These are phyloP conservation scores for Penicillium macrosclerotiorum DNA, from an alignment of 495 filamentous ascomycete species.

Conservation along the genomic window DNA sequence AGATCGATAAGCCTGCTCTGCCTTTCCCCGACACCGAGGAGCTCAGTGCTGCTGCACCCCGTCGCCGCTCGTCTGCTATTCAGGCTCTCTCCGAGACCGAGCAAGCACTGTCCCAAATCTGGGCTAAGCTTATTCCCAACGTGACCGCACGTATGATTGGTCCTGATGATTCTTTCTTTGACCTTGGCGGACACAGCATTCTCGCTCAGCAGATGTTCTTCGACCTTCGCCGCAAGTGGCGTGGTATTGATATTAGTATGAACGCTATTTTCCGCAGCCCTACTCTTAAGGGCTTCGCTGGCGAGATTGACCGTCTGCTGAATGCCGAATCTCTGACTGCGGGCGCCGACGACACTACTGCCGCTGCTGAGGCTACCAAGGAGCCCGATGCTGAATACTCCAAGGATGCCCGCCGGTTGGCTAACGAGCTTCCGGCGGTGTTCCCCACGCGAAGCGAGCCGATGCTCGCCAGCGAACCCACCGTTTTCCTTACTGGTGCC, in stretches of 20 bases:
- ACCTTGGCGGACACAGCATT: conserved; percentile 84
- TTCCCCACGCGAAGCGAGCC: conserved; percentile 28
- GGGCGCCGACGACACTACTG: conserved; percentile 27
- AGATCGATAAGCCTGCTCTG: conserved; percentile 85
- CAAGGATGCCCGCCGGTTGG: conserved; percentile 61
- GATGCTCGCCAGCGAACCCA: conserved; percentile 40
- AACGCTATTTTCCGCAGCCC: conserved; percentile 72
- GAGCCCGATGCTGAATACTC: conserved; percentile 60
- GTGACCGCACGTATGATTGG: conserved; percentile 56
- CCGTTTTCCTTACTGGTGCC: conserved; percentile 82
- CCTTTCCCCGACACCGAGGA: conserved; percentile 85
- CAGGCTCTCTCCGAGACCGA: conserved; percentile 61
- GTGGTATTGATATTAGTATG: conserved; percentile 69
- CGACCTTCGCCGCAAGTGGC: conserved; percentile 59
- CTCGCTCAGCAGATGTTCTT: conserved; percentile 84
- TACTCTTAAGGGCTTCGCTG: conserved; percentile 69
- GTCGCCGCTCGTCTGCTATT: conserved; percentile 34
- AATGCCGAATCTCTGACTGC: conserved; percentile 37
- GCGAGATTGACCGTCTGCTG: conserved; percentile 67
- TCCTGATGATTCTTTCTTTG: conserved; percentile 75
- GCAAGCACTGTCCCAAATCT: conserved; percentile 63
- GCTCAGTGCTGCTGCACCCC: conserved; percentile 38
- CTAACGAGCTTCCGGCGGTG: conserved; percentile 43
- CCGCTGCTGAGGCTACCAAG: conserved; percentile 20
- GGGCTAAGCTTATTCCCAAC: conserved; percentile 57